These are phyloP conservation scores for Myrica gale DNA, from an alignment of 306 rosid species.

Conservation along the genomic window DNA sequence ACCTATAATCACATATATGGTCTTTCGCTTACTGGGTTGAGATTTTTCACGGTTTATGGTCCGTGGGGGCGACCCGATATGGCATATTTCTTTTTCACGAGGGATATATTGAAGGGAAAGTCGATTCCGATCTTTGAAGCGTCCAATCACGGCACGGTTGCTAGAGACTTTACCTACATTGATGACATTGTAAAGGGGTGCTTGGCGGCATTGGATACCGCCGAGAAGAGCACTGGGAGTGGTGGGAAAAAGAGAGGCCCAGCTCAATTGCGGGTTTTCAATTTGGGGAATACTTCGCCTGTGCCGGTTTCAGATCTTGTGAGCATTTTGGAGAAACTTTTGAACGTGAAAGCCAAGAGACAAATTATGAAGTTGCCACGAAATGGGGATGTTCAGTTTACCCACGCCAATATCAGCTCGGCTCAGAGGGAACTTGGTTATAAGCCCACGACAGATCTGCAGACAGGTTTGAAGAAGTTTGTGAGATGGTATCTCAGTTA, in stretches of 20 bases:
- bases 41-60: constrained; percentile 95
- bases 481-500: constrained; percentile 89
- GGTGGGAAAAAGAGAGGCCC: constrained; percentile 92
- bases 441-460: constrained; percentile 80
- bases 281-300: constrained; percentile 90
- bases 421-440: constrained; percentile 89
- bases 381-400: constrained; percentile 90
- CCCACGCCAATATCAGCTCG: constrained; percentile 90
- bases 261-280: constrained; percentile 89
- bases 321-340: constrained; percentile 85
- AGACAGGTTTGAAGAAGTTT: constrained; percentile 87
- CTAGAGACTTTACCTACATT: constrained; percentile 91
- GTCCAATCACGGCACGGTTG: constrained; percentile 82
- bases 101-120: constrained; percentile 86
- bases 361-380: constrained; percentile 75
- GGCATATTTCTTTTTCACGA: constrained; percentile 94
- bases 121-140: constrained; percentile 75
- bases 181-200: constrained; percentile 97
- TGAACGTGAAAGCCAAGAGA: constrained; percentile 86
- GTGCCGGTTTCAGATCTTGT: constrained; percentile 88
- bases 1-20: constrained; percentile 92
- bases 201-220: constrained; percentile 85
- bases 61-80: constrained; percentile 99
- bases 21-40: constrained; percentile 80
- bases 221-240: constrained; percentile 93